These are phyloP conservation scores for Caryopteris hybrid DNA, from an alignment of 305 asterid species.

Conservation along the genomic window DNA sequence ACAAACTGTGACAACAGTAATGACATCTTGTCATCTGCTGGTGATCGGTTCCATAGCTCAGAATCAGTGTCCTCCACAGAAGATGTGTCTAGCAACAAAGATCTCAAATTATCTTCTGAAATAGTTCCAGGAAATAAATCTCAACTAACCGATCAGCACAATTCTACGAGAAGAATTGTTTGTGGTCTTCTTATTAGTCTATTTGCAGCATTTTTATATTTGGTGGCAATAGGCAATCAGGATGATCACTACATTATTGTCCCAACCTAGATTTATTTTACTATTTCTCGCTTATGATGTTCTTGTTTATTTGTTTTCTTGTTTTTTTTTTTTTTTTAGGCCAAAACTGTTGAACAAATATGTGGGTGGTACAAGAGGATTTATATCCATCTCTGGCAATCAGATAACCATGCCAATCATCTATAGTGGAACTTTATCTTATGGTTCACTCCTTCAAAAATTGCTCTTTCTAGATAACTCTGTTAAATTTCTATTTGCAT, in stretches of 20 bases:
- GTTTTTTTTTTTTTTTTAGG: neutral
- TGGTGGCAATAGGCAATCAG: slow-evolving; percentile 36
- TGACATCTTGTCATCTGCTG: slow-evolving; percentile 21
- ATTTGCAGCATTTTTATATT: slow-evolving; percentile 31
- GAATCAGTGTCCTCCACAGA: slow-evolving; percentile 80
- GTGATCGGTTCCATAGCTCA: slow-evolving; percentile 33
- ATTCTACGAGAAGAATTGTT: slow-evolving; percentile 11
- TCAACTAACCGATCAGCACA: slow-evolving; percentile 18
- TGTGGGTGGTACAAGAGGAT: neutral
- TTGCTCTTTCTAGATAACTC: neutral
- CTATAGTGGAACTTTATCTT: too few species aligned
- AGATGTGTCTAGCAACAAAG: slow-evolving; percentile 33
- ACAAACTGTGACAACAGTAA: slow-evolving; percentile 12
- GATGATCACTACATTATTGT: slow-evolving; percentile 39
- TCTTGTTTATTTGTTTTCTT: too few species aligned
- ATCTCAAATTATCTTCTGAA: slow-evolving; percentile 22
- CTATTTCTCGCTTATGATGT: neutral
- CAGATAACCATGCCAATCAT: too few species aligned
- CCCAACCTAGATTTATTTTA: slow-evolving; percentile 52
- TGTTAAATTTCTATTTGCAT: neutral
- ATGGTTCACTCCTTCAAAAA: too few species aligned
- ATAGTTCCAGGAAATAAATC: slow-evolving; percentile 19
- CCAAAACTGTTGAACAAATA: neutral
- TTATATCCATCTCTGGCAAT: neutral
- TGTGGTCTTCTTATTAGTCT: slow-evolving; percentile 38